A percentile compares a stretch with the other conserved stretches of the same genome.
Conservation (phyloP, 2,329 filamentous ascomycete species). For the Juglanconis juglandina region DNA sequence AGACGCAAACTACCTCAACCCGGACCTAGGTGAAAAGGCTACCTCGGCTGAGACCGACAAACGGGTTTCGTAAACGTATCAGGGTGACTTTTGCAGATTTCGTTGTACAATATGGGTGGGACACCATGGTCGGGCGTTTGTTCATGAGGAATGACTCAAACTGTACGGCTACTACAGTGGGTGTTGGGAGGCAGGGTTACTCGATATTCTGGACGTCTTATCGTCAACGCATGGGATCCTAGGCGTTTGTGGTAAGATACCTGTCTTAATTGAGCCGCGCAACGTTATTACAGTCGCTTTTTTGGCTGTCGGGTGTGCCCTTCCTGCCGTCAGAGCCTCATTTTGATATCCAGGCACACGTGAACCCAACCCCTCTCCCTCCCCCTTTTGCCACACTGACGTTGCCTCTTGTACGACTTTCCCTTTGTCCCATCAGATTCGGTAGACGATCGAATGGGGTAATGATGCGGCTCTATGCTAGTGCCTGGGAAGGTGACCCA, state of each 20-base stretch:
- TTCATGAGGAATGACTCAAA: not conserved
- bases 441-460: conserved; percentile 5
- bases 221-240: conserved; percentile 3
- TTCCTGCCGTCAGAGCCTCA: not conserved
- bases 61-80: conserved; percentile 36
- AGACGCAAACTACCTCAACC: conserved; percentile 82
- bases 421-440: conserved; percentile 3
- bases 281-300: not conserved
- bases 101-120: not conserved
- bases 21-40: conserved; percentile 55
- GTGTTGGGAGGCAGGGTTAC: not conserved
- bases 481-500: not conserved
- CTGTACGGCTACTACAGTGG: not conserved
- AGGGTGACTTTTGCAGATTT: not conserved
- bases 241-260: conserved; percentile 18
- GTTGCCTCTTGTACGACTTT: conserved; percentile 1
- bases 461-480: conserved; percentile 4
- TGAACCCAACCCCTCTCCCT: not conserved
- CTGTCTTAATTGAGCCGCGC: conserved; percentile 3
- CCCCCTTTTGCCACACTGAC: not conserved
- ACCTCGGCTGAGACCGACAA: conserved; percentile 53
- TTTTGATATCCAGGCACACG: not conserved
- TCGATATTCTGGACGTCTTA: not conserved
- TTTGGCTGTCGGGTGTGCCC: not conserved
- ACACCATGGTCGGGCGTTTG: conserved; percentile 4